Evolutionary conservation across 306 rosid genomes (phyloP), one percentile per base, ranked within the genome.

Genomic region (Albizia julibrissin): DNA sequence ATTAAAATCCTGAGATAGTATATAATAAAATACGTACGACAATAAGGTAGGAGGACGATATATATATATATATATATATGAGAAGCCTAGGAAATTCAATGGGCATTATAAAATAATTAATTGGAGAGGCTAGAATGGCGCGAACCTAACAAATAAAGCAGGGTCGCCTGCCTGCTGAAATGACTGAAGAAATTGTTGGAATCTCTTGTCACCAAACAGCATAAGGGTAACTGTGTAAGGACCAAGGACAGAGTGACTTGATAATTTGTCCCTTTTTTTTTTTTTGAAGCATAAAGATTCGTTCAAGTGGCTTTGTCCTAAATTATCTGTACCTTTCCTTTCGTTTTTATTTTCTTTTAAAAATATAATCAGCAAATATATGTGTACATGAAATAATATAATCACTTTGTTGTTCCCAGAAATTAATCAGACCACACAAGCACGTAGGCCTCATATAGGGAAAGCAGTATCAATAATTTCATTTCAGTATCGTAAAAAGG

Each of bases 11-110:
- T 3, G 21, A 47, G 21, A 21, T 3, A 46, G 12, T 76, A 12
- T 10, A 70, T 76, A 19, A 82, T 82, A 65, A 79, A 79, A 64
- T 46, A 84, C 68, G 58, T 67, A 56, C 21, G 72, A 31, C 80
- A 87, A 85, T 88, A 85, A 79, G 82, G 91, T 84, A 83, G 85
- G 26, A 54, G 87, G 82, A 71, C 56, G 79, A 26, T 47, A 0
- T 40, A 6, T 7, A 40, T 7, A 43, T 16, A 2, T 37, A 0
- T 5, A 6, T 37, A 12, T 44, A 12, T 2, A 13, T 44, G 16
- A 44, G 4, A 44, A 44, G 50, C 50, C 59, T 19, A 19, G 22
- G 24, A 52, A 52, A 52, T 52, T 52, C 5, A 18, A 5, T 52
- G 2, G 59, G 59, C 59, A 52, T 24, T 52, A 37, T 6, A 37